Base-by-base conservation (phyloP, 768 basidiomycete species). In the Pisolithus orientalis region DNA sequence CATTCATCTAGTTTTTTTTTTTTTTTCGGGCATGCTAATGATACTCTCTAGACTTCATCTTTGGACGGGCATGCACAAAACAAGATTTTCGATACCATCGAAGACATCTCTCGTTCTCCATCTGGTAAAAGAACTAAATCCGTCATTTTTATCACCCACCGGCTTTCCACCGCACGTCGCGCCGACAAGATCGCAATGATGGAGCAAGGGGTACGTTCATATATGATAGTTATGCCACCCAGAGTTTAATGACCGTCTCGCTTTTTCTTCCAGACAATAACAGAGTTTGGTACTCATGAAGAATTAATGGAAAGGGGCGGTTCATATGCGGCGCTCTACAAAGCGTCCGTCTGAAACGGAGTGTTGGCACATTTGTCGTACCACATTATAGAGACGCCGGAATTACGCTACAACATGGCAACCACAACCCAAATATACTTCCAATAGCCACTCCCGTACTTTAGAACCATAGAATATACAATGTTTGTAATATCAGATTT, bases 141-240 rank as follows among this genome's bases (percentile, higher is more conserved):
- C 3, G 82, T 89, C 57, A 78, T 92, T 34, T 90, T 86, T 69
- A 87, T 91, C 61, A 91, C 90, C 6, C 90, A 92, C 70, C 80
- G 87, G 54, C 77, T 92, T 53, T 82, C 85, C 25, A 87, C 85
- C 43, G 88, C 89, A 17, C 83, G 87, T 3, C 80, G 86, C 40
- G 90, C 90, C 56, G 87, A 92, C 71, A 90, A 89, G 69, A 80
- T 90, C 57, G 88, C 86, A 40, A 86, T 90, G 83, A 88, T 90
- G 85, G 84, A 90, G 59, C 77, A 78, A 60, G 88, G 88, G 52
- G 76, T 78, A 57, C 54, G 76, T 73, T n/a, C 40, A 44, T 53
- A 11, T 48, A 38, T 38, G 53, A 27, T 49, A 31, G 27, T 55
- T 17, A 43, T 52, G 42, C 45, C 55, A 57, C 51, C 45, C 51